phyloP scores from a whole-genome alignment of 2,329 filamentous ascomycete genomes.

The Hortaea werneckii region DNA sequence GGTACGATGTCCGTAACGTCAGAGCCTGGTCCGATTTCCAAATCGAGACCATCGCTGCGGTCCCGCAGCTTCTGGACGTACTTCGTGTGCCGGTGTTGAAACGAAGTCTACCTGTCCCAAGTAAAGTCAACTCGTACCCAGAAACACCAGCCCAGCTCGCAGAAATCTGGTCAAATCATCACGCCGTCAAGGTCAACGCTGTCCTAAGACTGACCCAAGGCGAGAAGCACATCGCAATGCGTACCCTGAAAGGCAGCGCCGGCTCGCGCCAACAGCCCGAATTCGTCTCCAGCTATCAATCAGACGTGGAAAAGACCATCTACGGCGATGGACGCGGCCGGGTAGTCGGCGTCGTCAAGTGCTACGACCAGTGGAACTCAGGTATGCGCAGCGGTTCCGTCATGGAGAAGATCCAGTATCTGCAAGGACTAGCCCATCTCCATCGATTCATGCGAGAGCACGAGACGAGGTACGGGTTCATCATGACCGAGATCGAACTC shows the following conservation, averaged over 20 bases:
- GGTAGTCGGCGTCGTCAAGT: constrained; percentile 77
- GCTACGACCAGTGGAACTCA: constrained; percentile 90
- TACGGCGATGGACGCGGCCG: constrained; percentile 43
- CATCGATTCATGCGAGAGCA: constrained; percentile 92
- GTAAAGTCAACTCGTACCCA: constrained; percentile 44
- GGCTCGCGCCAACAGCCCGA: constrained; percentile 47
- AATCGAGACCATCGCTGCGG: constrained; percentile 56
- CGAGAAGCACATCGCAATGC: constrained; percentile 50
- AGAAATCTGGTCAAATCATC: constrained; percentile 64
- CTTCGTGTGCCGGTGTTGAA: constrained; percentile 53
- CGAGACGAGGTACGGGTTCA: constrained; percentile 87
- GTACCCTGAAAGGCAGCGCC: constrained; percentile 25
- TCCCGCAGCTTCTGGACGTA: constrained; percentile 62
- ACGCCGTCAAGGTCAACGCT: constrained; percentile 77
- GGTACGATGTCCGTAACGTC: constrained; percentile 90
- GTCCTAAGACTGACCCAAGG: constrained; percentile 68
- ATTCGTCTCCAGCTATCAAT: constrained; percentile 55
- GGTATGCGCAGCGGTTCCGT: constrained; percentile 82
- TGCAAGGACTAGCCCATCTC: constrained; percentile 73
- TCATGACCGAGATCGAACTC: constrained; percentile 91
- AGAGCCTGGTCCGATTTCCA: constrained; percentile 76
- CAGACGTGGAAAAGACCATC: constrained; percentile 41
- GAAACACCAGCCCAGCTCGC: constrained; percentile 71
- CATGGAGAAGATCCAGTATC: constrained; percentile 78
- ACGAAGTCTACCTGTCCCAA: constrained; percentile 50